Conservation (phyloP, 148 eudicot species). For the Rhododendron molle region DNA sequence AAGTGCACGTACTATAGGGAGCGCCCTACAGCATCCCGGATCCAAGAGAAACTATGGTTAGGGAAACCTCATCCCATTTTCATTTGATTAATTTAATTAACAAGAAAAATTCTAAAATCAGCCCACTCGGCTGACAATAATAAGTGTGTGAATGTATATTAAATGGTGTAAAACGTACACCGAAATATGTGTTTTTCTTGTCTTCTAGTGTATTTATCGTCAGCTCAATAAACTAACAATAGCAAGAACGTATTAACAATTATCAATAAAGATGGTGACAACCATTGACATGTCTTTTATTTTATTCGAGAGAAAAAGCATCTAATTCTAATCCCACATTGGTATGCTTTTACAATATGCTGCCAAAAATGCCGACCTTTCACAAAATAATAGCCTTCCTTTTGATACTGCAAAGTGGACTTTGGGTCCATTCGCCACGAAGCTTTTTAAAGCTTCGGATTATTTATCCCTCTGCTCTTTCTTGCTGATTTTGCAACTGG, state of each 20-base stretch:
- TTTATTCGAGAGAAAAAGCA: background rate
- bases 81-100: too few relatives aligned
- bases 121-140: too few relatives aligned
- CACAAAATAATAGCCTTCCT: background rate
- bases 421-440: background rate
- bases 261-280: background rate
- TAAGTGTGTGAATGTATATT: too few relatives aligned
- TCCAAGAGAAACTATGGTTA: background rate
- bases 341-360: background rate
- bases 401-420: background rate
- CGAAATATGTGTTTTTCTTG: too few relatives aligned
- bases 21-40: too few relatives aligned
- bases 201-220: too few relatives aligned
- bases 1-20: too few relatives aligned
- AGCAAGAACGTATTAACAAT: too few relatives aligned
- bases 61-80: background rate
- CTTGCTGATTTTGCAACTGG: background rate
- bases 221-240: too few relatives aligned
- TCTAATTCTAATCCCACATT: background rate
- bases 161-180: too few relatives aligned
- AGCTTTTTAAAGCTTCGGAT: background rate
- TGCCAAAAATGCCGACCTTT: background rate
- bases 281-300: background rate
- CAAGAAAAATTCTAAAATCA: too few relatives aligned
- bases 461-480: background rate